Conservation (phyloP, 2,329 filamentous ascomycete species). For the Orbilia quercus region DNA sequence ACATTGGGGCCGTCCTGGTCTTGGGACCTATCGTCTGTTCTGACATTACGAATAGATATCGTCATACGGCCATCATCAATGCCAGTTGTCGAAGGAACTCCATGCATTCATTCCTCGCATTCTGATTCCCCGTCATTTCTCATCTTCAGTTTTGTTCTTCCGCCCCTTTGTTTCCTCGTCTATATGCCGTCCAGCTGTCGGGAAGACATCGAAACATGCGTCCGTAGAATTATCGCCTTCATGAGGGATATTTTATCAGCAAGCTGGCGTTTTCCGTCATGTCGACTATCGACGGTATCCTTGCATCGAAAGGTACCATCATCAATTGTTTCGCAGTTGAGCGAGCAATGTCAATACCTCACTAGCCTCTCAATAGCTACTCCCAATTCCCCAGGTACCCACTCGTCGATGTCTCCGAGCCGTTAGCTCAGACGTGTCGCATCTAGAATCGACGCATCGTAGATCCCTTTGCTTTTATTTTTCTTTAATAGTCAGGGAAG, state of each 20-base stretch:
- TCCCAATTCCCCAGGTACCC: constrained; percentile 33
- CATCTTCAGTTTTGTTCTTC: neutral
- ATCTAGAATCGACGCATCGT: constrained; percentile 55
- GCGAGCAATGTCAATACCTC: constrained; percentile 19
- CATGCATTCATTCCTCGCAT: neutral
- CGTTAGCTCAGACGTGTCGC: constrained; percentile 53
- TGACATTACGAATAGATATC: constrained; percentile 47
- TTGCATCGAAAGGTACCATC: constrained; percentile 5
- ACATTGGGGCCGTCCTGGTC: constrained; percentile 20
- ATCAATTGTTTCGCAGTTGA: constrained; percentile 15
- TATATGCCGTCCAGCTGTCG: constrained; percentile 47
- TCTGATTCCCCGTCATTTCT: constrained; percentile 1
- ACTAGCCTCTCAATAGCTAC: constrained; percentile 37
- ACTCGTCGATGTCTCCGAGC: constrained; percentile 25
- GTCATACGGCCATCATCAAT: constrained; percentile 47
- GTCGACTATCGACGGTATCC: constrained; percentile 21
- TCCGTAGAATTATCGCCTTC: constrained; percentile 21
- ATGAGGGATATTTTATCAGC: constrained; percentile 49
- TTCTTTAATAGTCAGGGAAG: neutral
- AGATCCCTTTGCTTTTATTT: constrained; percentile 54
- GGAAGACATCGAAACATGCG: constrained; percentile 35
- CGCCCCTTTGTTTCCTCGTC: neutral
- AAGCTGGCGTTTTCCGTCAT: constrained; percentile 16
- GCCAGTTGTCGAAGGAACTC: neutral
- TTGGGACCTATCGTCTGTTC: constrained; percentile 29